These are phyloP conservation scores for Actinomortierella wolfii DNA, from an alignment of 371 early-diverging fungal species.

Conservation along the genomic window DNA sequence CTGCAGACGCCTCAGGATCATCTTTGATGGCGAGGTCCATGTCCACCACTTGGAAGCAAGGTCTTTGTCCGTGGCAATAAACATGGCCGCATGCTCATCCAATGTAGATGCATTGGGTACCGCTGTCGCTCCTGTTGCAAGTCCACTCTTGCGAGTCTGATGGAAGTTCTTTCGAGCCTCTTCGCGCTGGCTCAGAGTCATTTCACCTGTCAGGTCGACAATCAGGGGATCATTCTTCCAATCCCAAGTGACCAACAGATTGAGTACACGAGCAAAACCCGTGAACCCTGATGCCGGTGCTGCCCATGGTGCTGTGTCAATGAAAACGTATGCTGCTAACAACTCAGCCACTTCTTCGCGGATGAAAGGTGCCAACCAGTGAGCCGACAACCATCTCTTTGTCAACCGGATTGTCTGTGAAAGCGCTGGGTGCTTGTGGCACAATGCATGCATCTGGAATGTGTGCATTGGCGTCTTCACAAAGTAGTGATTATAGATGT, in stretches of 20 bases:
- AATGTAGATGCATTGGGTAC: conserved; percentile 29
- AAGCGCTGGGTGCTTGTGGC: conserved; percentile 67
- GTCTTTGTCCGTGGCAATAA: conserved; percentile 70
- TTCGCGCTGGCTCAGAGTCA: conserved; percentile 53
- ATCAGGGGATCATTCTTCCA: conserved; percentile 77
- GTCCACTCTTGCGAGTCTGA: conserved; percentile 45
- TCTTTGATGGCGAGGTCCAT: conserved; percentile 51
- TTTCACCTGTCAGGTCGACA: conserved; percentile 74
- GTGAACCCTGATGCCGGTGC: conserved; percentile 61
- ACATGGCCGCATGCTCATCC: conserved; percentile 59
- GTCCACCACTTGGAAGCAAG: conserved; percentile 62
- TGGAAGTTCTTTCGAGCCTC: conserved; percentile 52
- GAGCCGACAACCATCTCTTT: conserved; percentile 88
- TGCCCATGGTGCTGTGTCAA: conserved; percentile 66
- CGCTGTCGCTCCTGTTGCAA: conserved; percentile 10
- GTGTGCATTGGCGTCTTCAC: conserved; percentile 66
- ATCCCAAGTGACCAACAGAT: conserved; percentile 71
- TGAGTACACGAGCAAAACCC: conserved; percentile 79
- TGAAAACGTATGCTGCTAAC: conserved; percentile 65
- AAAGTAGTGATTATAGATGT: conserved; percentile 55
- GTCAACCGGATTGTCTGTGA: conserved; percentile 77
- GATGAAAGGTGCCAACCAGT: conserved; percentile 64
- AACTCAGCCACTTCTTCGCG: conserved; percentile 67
- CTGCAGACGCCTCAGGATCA: conserved; percentile 63
- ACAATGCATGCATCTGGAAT: conserved; percentile 69